Evolutionary conservation across 345 rosid genomes (phyloP).

Genomic region (Rhizophora mangle): DNA sequence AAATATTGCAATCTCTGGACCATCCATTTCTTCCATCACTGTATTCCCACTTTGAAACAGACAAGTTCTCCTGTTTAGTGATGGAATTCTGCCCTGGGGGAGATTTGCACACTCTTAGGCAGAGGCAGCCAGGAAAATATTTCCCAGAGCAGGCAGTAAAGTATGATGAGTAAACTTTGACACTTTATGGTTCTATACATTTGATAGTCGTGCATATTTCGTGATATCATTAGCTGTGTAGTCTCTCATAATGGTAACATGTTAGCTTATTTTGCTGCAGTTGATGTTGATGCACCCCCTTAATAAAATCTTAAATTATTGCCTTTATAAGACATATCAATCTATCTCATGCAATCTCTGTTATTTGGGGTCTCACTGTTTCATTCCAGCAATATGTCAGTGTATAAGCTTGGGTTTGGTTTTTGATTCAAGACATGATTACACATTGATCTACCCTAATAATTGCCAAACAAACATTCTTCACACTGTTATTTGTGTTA

Average conservation of each 20-base stretch:
- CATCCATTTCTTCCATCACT: constrained; percentile 92
- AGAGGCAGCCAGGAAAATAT: constrained; percentile 87
- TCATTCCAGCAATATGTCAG: too few species aligned
- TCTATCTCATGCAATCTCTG: too few species aligned
- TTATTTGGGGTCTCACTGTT: too few species aligned
- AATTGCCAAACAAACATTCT: too few species aligned
- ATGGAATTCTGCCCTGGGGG: constrained; percentile 98
- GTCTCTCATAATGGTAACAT: too few species aligned
- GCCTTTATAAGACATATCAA: too few species aligned
- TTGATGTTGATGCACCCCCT: too few species aligned
- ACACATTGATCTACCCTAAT: too few species aligned
- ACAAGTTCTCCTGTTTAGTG: constrained; percentile 83
- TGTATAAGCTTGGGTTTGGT: too few species aligned
- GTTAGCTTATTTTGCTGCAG: too few species aligned
- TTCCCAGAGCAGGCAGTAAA: constrained; percentile 87
- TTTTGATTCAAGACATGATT: too few species aligned
- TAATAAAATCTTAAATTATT: neutral
- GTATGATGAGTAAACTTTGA: constrained; percentile 44
- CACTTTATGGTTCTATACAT: constrained; percentile 2
- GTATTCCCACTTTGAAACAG: constrained; percentile 86
- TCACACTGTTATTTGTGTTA: too few species aligned
- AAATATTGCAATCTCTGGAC: constrained; percentile 79
- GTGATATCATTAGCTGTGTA: neutral
- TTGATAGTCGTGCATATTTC: constrained; percentile 6
- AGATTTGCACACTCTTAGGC: constrained; percentile 85